A percentile compares a stretch with the other conserved stretches of the same genome.
Evolutionary conservation across 2,329 filamentous ascomycete genomes (phyloP).

Genomic region (Tricladium varicosporioides): DNA sequence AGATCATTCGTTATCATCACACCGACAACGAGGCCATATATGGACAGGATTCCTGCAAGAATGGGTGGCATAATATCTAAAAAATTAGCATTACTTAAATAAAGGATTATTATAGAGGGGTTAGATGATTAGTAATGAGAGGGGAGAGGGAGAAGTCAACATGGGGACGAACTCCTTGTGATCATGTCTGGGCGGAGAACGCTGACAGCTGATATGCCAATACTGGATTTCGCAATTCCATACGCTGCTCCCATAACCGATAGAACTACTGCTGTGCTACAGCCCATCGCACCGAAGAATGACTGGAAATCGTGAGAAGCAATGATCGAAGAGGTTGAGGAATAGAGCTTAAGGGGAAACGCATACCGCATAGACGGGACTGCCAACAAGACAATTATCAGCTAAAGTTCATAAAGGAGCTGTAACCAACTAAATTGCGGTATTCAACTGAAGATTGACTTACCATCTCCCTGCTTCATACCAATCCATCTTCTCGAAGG

Average conservation of each 20-base stretch:
- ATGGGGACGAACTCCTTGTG: conserved; percentile 78
- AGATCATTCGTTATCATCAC: conserved; percentile 78
- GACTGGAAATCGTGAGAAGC: conserved; percentile 39
- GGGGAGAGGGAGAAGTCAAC: neutral
- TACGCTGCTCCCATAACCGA: conserved; percentile 83
- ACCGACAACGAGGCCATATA: conserved; percentile 86
- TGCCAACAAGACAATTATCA: too few species aligned
- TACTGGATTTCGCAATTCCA: conserved; percentile 96
- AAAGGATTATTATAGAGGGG: too few species aligned
- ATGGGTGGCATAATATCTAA: conserved; percentile 97
- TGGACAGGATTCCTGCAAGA: conserved; percentile 99
- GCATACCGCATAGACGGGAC: too few species aligned
- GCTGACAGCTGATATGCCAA: conserved; percentile 96
- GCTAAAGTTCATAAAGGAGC: too few species aligned
- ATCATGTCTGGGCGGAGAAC: conserved; percentile 95
- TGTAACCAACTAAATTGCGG: too few species aligned
- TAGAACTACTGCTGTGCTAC: conserved; percentile 88
- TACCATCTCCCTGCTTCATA: neutral
- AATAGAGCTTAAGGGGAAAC: too few species aligned
- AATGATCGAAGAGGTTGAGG: too few species aligned
- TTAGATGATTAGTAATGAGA: neutral
- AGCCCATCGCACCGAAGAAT: conserved; percentile 96
- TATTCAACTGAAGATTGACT: neutral
- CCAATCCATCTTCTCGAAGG: neutral
- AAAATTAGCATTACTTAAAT: neutral